Percentiles rank a stretch among this genome's conserved stretches.
Evolutionary conservation across 2,329 filamentous ascomycete species (phyloP).

Genomic region (Blastomyces percursus): DNA sequence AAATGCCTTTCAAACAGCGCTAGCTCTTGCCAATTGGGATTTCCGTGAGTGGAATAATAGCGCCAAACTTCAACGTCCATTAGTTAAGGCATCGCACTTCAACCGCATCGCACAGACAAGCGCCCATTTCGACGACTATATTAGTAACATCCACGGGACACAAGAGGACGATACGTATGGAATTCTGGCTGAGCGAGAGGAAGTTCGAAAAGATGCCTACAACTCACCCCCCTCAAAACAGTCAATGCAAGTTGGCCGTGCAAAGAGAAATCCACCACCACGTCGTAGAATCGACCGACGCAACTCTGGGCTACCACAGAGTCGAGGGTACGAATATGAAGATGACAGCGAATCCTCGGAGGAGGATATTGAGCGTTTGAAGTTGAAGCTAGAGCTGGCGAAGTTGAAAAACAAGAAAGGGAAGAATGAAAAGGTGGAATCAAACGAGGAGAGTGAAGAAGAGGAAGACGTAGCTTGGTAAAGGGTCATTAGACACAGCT

Average conservation of each 20-base stretch:
- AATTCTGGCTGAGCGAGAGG: background rate
- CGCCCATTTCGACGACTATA: constrained; percentile 6
- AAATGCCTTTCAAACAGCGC: constrained; percentile 28
- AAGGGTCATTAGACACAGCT: background rate
- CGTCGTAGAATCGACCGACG: background rate
- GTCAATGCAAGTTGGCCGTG: background rate
- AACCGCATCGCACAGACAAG: background rate
- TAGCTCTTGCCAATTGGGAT: constrained; percentile 24
- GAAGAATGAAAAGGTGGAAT: background rate
- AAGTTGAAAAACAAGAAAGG: constrained; percentile 1
- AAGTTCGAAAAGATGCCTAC: background rate
- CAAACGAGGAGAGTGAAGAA: background rate
- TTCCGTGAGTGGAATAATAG: constrained; percentile 1
- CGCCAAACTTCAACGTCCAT: background rate
- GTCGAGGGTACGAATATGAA: background rate
- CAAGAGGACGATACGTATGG: constrained; percentile 1
- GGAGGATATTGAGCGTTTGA: background rate
- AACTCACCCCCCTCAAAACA: background rate
- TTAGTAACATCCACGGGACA: constrained; percentile 3
- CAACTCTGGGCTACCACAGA: background rate
- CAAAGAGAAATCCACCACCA: background rate
- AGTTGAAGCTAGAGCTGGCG: background rate
- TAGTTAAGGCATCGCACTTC: background rate
- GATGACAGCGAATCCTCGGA: constrained; percentile 2
- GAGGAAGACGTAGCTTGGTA: background rate